Evolutionary conservation across 129 eudicot species (phyloP).

Genomic region (Glebionis coronaria): DNA sequence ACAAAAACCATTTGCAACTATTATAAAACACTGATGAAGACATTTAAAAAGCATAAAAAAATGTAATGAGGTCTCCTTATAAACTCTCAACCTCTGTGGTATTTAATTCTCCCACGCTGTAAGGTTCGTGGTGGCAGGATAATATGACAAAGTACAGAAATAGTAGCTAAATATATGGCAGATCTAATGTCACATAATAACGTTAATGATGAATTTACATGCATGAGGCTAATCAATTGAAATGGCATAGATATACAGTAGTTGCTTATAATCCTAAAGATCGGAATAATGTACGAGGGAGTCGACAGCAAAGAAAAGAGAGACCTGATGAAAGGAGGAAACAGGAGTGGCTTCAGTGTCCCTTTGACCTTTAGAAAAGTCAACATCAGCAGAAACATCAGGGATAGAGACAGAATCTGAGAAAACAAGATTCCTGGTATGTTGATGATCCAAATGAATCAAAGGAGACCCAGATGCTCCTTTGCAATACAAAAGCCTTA

Average conservation of each 20-base stretch:
- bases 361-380: constrained; percentile 47
- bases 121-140: not conserved
- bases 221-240: too few species aligned
- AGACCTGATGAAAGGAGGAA: constrained; percentile 59
- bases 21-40: not conserved
- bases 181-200: not conserved
- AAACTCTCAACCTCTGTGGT: not conserved
- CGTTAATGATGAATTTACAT: too few species aligned
- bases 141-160: too few species aligned
- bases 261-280: too few species aligned
- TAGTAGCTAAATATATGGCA: too few species aligned
- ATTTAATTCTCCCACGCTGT: not conserved
- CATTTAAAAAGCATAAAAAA: not conserved
- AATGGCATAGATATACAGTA: too few species aligned
- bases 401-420: constrained; percentile 43
- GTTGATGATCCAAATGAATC: constrained; percentile 62
- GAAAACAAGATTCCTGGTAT: constrained; percentile 45
- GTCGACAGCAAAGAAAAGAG: not conserved
- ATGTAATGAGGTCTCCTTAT: not conserved
- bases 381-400: constrained; percentile 71
- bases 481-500: constrained; percentile 87
- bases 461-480: constrained; percentile 81
- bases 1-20: not conserved
- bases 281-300: constrained; percentile 5
- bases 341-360: constrained; percentile 59